A percentile compares a stretch with the other conserved stretches of the same genome.
phyloP scores from a whole-genome alignment of 495 filamentous ascomycete species.

The Podospora bellae-mahoneyi region DNA sequence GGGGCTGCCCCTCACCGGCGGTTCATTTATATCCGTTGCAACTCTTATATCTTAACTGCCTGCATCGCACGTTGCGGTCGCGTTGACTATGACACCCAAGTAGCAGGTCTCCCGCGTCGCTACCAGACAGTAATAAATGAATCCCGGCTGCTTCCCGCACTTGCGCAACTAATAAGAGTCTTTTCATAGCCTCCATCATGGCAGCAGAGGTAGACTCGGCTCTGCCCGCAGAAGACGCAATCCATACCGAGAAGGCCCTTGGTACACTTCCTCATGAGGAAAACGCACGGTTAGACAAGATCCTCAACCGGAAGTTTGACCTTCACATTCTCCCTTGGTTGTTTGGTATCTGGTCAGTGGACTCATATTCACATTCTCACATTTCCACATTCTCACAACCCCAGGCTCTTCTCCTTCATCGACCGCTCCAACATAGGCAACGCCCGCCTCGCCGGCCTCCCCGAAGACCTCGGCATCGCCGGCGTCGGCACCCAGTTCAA shows the following conservation, averaged over 20 bases:
- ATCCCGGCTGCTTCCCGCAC: neutral
- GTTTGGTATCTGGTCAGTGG: constrained; percentile 43
- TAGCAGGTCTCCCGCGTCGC: neutral
- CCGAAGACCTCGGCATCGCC: constrained; percentile 39
- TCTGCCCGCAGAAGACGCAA: neutral
- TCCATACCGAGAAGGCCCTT: constrained; percentile 14
- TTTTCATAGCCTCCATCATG: neutral
- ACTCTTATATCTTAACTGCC: neutral
- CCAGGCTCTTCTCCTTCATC: constrained; percentile 48
- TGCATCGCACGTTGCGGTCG: neutral
- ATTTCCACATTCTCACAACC: neutral
- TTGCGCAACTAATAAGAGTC: neutral
- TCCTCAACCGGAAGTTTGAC: constrained; percentile 32
- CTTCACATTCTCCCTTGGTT: constrained; percentile 48
- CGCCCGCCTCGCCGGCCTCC: constrained; percentile 45
- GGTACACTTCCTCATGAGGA: constrained; percentile 9
- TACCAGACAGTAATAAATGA: neutral
- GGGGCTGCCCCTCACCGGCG: constrained; percentile 16
- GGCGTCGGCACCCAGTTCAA: constrained; percentile 41
- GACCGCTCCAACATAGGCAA: constrained; percentile 53
- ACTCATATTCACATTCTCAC: neutral
- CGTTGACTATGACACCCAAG: neutral
- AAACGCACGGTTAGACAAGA: constrained; percentile 16
- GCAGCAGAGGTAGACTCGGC: neutral
- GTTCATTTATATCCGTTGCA: constrained; percentile 13